Conservation (phyloP, 768 basidiomycete genomes). For the Pisolithus microcarpus region DNA sequence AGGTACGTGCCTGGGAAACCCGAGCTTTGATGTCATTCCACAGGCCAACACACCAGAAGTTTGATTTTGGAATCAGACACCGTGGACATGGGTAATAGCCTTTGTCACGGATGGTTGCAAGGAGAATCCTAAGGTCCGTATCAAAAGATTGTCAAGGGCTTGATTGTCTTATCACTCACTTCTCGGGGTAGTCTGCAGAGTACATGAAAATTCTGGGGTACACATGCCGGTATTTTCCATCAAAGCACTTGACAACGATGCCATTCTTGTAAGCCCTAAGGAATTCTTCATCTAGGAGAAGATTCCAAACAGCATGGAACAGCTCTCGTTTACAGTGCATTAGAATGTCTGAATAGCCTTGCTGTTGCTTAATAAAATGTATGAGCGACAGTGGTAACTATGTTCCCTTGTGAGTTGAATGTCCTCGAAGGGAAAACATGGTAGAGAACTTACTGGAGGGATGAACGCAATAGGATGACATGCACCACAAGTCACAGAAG, state of each 20-base stretch:
- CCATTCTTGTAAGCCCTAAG: slow-evolving; percentile 14
- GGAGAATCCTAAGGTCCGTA: slow-evolving; percentile 11
- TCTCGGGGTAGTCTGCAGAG: too few relatives aligned
- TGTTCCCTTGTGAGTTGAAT: not conserved
- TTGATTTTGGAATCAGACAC: slow-evolving; percentile 13
- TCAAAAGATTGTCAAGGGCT: not conserved
- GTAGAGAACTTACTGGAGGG: slow-evolving; percentile 23
- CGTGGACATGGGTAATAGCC: slow-evolving; percentile 23
- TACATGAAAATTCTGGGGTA: too few relatives aligned
- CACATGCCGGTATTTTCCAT: not conserved
- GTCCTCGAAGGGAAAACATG: too few relatives aligned
- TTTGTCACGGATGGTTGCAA: slow-evolving; percentile 20
- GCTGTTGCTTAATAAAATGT: not conserved
- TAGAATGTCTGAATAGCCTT: not conserved
- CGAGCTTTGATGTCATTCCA: slow-evolving; percentile 13
- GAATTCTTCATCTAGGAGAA: slow-evolving; percentile 19
- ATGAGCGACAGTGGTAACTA: not conserved
- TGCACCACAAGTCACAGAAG: slow-evolving; percentile 24
- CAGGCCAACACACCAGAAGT: slow-evolving; percentile 7
- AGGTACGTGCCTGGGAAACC: not conserved
- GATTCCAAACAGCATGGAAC: slow-evolving; percentile 12
- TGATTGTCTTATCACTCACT: too few relatives aligned
- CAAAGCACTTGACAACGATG: slow-evolving; percentile 6
- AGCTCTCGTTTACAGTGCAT: slow-evolving; percentile 14
- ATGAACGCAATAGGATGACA: slow-evolving; percentile 40